Evolutionary conservation across 495 filamentous ascomycete species (phyloP).

Genomic region (Lasiosphaeris hirsuta): DNA sequence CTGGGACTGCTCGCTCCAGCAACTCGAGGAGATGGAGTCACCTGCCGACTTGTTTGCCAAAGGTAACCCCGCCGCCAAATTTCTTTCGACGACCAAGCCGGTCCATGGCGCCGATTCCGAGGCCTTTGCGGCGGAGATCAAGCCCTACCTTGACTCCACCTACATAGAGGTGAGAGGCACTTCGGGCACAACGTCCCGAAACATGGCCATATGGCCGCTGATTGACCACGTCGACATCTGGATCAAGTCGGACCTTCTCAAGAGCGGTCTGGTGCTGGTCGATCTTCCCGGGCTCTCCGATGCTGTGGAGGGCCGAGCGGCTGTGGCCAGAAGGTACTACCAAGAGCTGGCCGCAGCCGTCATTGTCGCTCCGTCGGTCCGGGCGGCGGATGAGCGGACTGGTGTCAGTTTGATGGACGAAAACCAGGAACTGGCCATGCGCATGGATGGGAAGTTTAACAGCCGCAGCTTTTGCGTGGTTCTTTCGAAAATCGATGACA

Average conservation of each 20-base stretch:
- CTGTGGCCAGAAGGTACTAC: conserved; percentile 18
- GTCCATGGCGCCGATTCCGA: not conserved
- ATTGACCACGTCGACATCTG: conserved; percentile 22
- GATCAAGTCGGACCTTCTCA: conserved; percentile 19
- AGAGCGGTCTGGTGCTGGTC: conserved; percentile 18
- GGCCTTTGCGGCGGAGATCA: conserved; percentile 10
- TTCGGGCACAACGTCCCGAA: not conserved
- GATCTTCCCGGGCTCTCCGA: conserved; percentile 26
- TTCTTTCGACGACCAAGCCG: not conserved
- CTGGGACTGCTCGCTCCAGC: not conserved
- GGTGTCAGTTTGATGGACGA: conserved; percentile 19
- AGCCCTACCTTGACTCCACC: conserved; percentile 20
- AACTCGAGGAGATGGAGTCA: conserved; percentile 24
- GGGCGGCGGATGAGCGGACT: conserved; percentile 25
- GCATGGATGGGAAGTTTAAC: conserved; percentile 26
- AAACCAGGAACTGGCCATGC: conserved; percentile 25
- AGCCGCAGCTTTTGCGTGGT: conserved; percentile 21
- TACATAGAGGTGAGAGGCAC: not conserved
- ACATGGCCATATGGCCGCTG: conserved; percentile 23
- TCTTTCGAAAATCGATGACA: conserved; percentile 25
- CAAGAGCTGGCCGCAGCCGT: conserved; percentile 16
- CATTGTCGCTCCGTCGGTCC: conserved; percentile 18
- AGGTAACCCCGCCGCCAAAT: conserved; percentile 9
- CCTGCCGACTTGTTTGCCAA: conserved; percentile 14
- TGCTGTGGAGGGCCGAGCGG: conserved; percentile 17